These are phyloP conservation scores for Globisporangium cylindrosporum DNA, from an alignment of 352 stramenopile genomes.

Conservation along the genomic window DNA sequence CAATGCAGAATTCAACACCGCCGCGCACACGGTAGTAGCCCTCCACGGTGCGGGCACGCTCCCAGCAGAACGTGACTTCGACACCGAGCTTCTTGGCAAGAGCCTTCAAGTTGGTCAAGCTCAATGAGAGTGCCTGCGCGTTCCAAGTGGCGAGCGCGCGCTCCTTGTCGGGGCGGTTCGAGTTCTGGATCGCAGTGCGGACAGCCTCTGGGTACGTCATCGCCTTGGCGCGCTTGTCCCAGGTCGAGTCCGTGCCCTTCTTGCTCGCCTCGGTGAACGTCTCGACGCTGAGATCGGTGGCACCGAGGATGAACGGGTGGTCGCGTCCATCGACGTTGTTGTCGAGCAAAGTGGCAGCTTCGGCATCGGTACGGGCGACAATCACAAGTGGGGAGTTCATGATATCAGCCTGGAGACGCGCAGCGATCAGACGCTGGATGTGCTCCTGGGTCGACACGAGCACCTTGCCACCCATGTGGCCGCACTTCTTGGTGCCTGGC, in stretches of 20 bases:
- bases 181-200: constrained; percentile 67
- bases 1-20: constrained; percentile 97
- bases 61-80: constrained; percentile 94
- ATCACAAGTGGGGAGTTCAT: constrained; percentile 94
- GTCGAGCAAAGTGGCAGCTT: constrained; percentile 96
- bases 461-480: constrained; percentile 98
- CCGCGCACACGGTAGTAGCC: constrained; percentile 96
- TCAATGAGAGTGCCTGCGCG: constrained; percentile 70
- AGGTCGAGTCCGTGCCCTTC: constrained; percentile 69
- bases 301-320: constrained; percentile 97
- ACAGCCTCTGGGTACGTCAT: constrained; percentile 97
- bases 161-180: constrained; percentile 52
- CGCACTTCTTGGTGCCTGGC: constrained; percentile 98
- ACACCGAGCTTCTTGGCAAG: constrained; percentile 79
- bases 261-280: constrained; percentile 77
- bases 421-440: constrained; percentile 95
- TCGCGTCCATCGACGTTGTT: constrained; percentile 97
- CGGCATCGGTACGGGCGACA: constrained; percentile 96
- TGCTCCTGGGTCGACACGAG: constrained; percentile 97
- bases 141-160: constrained; percentile 79
- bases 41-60: constrained; percentile 94
- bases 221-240: constrained; percentile 90
- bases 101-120: constrained; percentile 70
- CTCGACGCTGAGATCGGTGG: constrained; percentile 89
- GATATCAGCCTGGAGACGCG: constrained; percentile 95